phyloP scores from a whole-genome alignment of 257 asterid species.

The Solanum neorickii region DNA sequence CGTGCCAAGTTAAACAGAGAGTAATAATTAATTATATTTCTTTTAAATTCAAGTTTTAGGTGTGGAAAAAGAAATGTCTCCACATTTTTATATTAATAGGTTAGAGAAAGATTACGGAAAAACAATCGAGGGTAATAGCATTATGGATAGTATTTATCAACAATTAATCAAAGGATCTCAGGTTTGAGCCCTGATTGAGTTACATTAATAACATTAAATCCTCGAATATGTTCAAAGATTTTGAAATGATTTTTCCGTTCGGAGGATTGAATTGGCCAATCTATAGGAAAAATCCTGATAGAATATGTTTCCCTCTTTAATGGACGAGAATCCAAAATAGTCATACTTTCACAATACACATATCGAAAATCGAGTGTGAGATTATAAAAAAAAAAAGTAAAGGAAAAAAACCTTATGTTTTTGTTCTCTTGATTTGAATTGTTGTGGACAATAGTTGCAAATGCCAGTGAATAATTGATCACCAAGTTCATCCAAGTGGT shows the following conservation, averaged over 20 bases:
- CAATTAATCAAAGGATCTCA: neutral
- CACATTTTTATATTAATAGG: neutral
- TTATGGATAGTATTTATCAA: neutral
- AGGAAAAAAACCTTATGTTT: conserved; percentile 37
- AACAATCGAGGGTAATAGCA: neutral
- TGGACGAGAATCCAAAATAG: neutral
- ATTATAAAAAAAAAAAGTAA: neutral
- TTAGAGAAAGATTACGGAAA: neutral
- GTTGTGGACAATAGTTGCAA: conserved; percentile 54
- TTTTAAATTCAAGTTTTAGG: neutral
- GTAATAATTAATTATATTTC: neutral
- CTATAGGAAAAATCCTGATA: neutral
- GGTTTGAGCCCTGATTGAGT: neutral
- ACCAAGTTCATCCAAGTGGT: conserved; percentile 66
- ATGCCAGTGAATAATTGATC: conserved; percentile 69
- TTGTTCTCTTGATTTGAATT: conserved; percentile 28
- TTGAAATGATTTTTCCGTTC: neutral
- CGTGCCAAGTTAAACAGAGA: neutral
- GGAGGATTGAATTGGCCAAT: neutral
- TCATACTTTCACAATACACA: neutral
- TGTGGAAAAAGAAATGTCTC: neutral
- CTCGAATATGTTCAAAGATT: neutral
- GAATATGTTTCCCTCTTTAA: neutral
- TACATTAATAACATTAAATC: neutral
- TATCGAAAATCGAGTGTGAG: neutral